phyloP scores from a whole-genome alignment of 306 rosid genomes.

The Pyrus communis region DNA sequence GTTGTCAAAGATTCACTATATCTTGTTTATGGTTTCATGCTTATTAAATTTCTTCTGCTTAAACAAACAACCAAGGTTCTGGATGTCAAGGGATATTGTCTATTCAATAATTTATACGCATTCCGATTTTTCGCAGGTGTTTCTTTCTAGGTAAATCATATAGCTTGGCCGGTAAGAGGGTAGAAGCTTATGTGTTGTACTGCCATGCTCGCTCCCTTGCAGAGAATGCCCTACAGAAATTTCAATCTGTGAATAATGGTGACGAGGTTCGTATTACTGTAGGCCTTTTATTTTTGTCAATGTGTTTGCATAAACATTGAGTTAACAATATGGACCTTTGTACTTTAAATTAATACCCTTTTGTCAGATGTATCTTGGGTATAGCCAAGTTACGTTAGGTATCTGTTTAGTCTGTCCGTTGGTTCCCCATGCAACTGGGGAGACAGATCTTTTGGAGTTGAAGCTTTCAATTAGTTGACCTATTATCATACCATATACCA shows the following conservation, averaged over 20 bases:
- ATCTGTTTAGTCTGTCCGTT: neutral
- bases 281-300: neutral
- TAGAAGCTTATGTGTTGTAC: slow-evolving; percentile 79
- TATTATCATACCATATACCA: neutral
- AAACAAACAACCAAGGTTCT: neutral
- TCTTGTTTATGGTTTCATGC: neutral
- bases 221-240: slow-evolving; percentile 32
- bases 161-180: slow-evolving; percentile 86
- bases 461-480: neutral
- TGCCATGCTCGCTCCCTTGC: slow-evolving; percentile 58
- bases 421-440: neutral
- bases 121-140: slow-evolving; percentile 50
- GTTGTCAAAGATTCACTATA: neutral
- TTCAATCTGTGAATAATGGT: slow-evolving; percentile 6
- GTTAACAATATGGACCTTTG: neutral
- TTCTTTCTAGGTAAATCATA: slow-evolving; percentile 89
- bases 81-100: neutral
- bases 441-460: neutral
- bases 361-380: neutral
- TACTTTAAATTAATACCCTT: neutral
- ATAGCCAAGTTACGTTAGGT: neutral
- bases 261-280: slow-evolving; percentile 25
- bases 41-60: neutral
- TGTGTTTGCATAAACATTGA: neutral
- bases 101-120: neutral